These are phyloP conservation scores for Acacia crassicarpa DNA, from an alignment of 306 rosid genomes.

Conservation along the genomic window DNA sequence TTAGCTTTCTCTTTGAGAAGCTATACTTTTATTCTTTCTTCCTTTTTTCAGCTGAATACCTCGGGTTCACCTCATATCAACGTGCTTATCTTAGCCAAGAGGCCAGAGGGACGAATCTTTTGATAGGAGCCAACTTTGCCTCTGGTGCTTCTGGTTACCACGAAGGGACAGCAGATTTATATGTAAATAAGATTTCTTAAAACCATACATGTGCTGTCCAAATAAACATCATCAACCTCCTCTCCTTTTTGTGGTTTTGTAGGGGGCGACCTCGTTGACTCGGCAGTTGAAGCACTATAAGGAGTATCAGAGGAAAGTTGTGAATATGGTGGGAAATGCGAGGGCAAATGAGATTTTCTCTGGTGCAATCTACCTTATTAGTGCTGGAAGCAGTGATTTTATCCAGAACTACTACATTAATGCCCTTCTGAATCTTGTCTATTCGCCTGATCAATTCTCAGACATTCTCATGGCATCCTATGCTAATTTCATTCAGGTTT, in stretches of 20 bases:
- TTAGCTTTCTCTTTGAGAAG: neutral
- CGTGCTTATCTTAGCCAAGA: constrained; percentile 65
- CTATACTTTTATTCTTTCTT: neutral
- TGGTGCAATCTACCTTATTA: constrained; percentile 50
- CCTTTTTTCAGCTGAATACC: constrained; percentile 50
- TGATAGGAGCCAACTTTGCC: constrained; percentile 68
- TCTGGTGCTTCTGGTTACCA: constrained; percentile 65
- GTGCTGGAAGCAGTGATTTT: constrained; percentile 68
- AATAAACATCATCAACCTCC: neutral
- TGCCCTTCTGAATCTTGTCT: constrained; percentile 34
- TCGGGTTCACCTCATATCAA: constrained; percentile 60
- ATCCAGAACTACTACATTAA: constrained; percentile 59
- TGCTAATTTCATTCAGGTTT: constrained; percentile 56
- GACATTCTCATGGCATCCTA: constrained; percentile 47
- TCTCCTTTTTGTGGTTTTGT: constrained; percentile 20
- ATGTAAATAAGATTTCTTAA: constrained; percentile 37
- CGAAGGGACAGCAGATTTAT: constrained; percentile 45
- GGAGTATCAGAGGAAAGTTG: constrained; percentile 51
- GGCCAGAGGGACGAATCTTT: constrained; percentile 50
- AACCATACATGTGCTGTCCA: neutral
- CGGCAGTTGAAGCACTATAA: constrained; percentile 57
- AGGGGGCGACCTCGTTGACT: constrained; percentile 48
- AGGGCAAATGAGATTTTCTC: constrained; percentile 52
- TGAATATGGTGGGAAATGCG: constrained; percentile 46
- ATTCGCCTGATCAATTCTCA: constrained; percentile 52